Evolutionary conservation across 768 basidiomycete species (phyloP).

Genomic region (Podaxis sp.): DNA sequence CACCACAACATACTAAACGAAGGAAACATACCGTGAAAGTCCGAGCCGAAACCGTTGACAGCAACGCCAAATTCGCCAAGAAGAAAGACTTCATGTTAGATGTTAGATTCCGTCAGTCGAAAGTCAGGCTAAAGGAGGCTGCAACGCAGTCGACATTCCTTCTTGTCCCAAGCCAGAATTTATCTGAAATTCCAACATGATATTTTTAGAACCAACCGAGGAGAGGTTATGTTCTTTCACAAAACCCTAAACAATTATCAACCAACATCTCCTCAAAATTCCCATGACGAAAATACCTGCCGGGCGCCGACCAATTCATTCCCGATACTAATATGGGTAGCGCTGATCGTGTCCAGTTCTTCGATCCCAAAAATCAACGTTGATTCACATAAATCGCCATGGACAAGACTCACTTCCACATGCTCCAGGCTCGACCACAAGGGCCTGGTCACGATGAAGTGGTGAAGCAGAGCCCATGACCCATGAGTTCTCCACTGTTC

Average conservation of each 20-base stretch:
- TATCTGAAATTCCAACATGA: not conserved
- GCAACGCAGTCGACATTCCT: not conserved
- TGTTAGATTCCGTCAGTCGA: not conserved
- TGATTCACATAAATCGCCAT: constrained; percentile 3
- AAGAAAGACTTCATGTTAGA: constrained; percentile 13
- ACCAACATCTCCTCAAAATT: not conserved
- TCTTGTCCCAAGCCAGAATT: constrained; percentile 5
- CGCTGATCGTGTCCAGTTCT: not conserved
- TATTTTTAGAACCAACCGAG: not conserved
- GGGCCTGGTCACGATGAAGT: not conserved
- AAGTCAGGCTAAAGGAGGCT: not conserved
- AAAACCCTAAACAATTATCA: not conserved
- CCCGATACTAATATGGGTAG: not conserved
- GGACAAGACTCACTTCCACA: not conserved
- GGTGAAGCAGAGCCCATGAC: not conserved
- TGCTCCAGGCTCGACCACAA: constrained; percentile 4
- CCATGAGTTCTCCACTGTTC: not conserved
- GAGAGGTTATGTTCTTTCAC: not conserved
- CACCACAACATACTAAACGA: not conserved
- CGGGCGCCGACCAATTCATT: not conserved
- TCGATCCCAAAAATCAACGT: not conserved
- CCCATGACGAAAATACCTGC: constrained; percentile 1
- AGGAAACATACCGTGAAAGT: constrained; percentile 48
- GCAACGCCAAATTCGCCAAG: constrained; percentile 9
- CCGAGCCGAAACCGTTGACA: constrained; percentile 15